These are phyloP conservation scores for Plantago ovata DNA, from an alignment of 257 asterid species.

Conservation along the genomic window DNA sequence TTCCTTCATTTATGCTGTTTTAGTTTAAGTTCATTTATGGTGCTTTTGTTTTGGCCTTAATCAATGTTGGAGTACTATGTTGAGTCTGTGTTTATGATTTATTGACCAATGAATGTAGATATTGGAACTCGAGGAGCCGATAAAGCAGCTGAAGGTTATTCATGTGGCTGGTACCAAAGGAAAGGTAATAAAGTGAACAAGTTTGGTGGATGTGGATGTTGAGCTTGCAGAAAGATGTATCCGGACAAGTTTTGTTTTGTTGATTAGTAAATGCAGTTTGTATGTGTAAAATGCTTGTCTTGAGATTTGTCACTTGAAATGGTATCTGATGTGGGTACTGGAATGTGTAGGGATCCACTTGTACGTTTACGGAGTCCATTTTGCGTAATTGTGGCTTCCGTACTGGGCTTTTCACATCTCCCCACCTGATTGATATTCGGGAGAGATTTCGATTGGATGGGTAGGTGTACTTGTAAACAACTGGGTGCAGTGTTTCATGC, in stretches of 20 bases:
- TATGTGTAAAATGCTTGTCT: slow-evolving; percentile 2
- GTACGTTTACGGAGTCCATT: slow-evolving; percentile 82
- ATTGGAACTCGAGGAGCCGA: slow-evolving; percentile 77
- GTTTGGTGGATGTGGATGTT: slow-evolving; percentile 11
- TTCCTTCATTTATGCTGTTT: neutral
- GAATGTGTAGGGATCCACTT: slow-evolving; percentile 85
- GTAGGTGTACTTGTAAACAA: slow-evolving; percentile 38
- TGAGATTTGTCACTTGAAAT: slow-evolving; percentile 18
- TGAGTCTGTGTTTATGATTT: slow-evolving; percentile 14
- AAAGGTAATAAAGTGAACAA: slow-evolving; percentile 46
- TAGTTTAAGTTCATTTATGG: no score
- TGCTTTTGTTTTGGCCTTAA: neutral
- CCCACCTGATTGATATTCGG: slow-evolving; percentile 95
- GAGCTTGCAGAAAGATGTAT: slow-evolving; percentile 9
- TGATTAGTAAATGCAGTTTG: neutral
- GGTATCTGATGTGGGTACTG: slow-evolving; percentile 21
- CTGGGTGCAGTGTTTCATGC: slow-evolving; percentile 4
- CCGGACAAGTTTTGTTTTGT: slow-evolving; percentile 7
- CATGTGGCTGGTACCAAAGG: slow-evolving; percentile 99
- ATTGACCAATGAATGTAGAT: slow-evolving; percentile 47
- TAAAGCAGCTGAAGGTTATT: slow-evolving; percentile 83
- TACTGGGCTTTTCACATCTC: slow-evolving; percentile 96
- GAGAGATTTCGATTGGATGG: slow-evolving; percentile 92
- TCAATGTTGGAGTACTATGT: neutral
- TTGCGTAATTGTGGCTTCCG: slow-evolving; percentile 83